Evolutionary conservation across 768 basidiomycete genomes (phyloP).

Genomic region (Boletus speciosus): DNA sequence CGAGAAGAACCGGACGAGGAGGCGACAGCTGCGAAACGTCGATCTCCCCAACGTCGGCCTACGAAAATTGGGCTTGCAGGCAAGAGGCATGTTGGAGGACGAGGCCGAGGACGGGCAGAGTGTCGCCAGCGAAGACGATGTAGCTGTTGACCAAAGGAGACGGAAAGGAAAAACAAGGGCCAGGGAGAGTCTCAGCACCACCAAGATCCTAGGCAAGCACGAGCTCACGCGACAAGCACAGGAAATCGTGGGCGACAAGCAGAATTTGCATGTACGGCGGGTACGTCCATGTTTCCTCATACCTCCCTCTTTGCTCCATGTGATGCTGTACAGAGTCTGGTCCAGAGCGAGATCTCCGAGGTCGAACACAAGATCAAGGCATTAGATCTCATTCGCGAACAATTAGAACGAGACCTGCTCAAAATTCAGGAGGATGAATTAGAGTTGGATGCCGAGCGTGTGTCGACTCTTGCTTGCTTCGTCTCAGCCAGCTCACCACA

Average conservation of each 20-base stretch:
- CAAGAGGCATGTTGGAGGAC: slow-evolving; percentile 61
- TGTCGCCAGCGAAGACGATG: slow-evolving; percentile 71
- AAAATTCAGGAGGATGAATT: slow-evolving; percentile 92
- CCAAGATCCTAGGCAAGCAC: slow-evolving; percentile 74
- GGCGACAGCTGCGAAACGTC: slow-evolving; percentile 77
- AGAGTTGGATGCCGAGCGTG: slow-evolving; percentile 94
- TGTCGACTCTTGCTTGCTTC: slow-evolving; percentile 30
- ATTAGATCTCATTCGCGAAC: slow-evolving; percentile 73
- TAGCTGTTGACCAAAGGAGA: slow-evolving; percentile 44
- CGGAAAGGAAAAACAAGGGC: slow-evolving; percentile 44
- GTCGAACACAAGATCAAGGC: slow-evolving; percentile 88
- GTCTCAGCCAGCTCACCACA: slow-evolving; percentile 1
- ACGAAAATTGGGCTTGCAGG: slow-evolving; percentile 74
- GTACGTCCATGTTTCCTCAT: slow-evolving; percentile 38
- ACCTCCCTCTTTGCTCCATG: slow-evolving; percentile 3
- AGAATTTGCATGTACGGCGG: slow-evolving; percentile 85
- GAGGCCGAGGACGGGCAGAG: slow-evolving; percentile 58
- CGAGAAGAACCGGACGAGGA: slow-evolving; percentile 68
- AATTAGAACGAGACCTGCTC: slow-evolving; percentile 78
- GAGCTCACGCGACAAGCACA: slow-evolving; percentile 80
- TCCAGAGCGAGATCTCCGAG: slow-evolving; percentile 84
- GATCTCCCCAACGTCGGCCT: slow-evolving; percentile 74
- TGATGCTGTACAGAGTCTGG: slow-evolving; percentile 56
- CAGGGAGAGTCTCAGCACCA: slow-evolving; percentile 63
- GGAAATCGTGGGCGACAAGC: slow-evolving; percentile 89